Base-by-base conservation (phyloP, 371 early-diverging fungal species). In the Chytridium lagenaria region DNA sequence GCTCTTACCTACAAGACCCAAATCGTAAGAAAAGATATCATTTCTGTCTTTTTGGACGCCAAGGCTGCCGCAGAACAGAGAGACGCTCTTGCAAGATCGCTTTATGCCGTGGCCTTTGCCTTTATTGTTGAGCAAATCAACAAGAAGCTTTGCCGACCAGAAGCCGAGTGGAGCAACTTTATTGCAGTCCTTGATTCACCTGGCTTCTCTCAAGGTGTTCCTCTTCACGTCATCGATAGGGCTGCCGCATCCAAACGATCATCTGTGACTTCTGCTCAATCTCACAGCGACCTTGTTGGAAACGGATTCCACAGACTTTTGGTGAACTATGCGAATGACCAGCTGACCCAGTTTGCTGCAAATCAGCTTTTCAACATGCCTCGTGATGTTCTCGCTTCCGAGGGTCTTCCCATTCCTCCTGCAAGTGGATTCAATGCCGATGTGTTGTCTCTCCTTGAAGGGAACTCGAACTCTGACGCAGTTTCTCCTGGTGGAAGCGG, bases 121-220 rank as follows among this genome's bases (percentile, higher is more conserved):
- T 97, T 95, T 91, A 79, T 98, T 36, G 87, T 95, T 22, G 97
- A 97, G 74, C 90, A 90, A 44, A 89, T 95, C 75, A 97, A 97
- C 81, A 80, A 83, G 51, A 89, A 90, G 65, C 84, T 95, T 26
- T 90, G 91, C 77, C 85, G 81, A 44, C 88, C 88, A 2, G 85
- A 83, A 30, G 12, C 38, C 10, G 75, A 78, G 23, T 85, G 85
- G 82, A 65, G 70, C 31, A 73, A 79, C 59, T 85, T 82, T 64
- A 72, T 85, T 36, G 77, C 80, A n/a, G 73, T 87, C 44, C 40
- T 82, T 38, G 85, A 87, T 66, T 52, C 76, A 10, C 80, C 86
- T 34, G 87, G 86, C 1, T 76, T 78, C 59, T 51, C 31, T 28
- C 38, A 23, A 22, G 75, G 72, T 16, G 80, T 61, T 61, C 61